Conservation (phyloP, 1,284 basidiomycete species). For the Blastosporella zonata region DNA sequence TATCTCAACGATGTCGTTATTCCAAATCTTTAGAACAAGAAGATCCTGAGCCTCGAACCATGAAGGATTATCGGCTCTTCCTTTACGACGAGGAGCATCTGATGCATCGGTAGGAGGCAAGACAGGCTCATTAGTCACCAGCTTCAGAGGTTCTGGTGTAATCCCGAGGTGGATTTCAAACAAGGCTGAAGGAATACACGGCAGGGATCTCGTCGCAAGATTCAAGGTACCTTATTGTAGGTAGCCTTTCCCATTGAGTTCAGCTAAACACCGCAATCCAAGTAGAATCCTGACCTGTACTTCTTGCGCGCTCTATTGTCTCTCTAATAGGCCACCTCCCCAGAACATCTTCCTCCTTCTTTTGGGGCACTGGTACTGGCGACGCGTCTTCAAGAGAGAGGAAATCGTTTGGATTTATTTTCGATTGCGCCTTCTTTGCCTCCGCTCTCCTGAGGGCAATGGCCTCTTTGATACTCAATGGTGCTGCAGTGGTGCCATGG, state of each 20-base stretch:
- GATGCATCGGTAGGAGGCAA: constrained; percentile 42
- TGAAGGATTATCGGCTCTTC: constrained; percentile 44
- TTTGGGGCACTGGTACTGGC: constrained; percentile 31
- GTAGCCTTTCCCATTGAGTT: constrained; percentile 41
- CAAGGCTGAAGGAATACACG: constrained; percentile 70
- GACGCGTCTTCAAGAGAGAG: constrained; percentile 44
- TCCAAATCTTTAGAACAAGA: constrained; percentile 68
- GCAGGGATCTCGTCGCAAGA: constrained; percentile 64
- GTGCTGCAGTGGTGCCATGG: constrained; percentile 18
- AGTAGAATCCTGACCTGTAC: constrained; percentile 55
- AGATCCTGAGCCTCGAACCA: constrained; percentile 82
- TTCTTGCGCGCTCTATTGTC: constrained; percentile 71
- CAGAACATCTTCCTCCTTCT: constrained; percentile 54
- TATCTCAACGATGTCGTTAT: constrained; percentile 72
- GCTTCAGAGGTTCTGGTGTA: constrained; percentile 60
- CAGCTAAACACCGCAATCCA: constrained; percentile 32
- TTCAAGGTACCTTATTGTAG: constrained; percentile 60
- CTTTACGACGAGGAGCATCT: constrained; percentile 29
- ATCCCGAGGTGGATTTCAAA: constrained; percentile 77
- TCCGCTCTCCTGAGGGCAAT: constrained; percentile 74
- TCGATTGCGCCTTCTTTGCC: constrained; percentile 54
- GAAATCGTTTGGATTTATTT: constrained; percentile 30
- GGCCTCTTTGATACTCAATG: constrained; percentile 64
- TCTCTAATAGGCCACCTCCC: constrained; percentile 70
- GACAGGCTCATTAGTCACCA: constrained; percentile 58